Evolutionary conservation across 345 rosid species (phyloP), one percentile per base, ranked within the genome.

Genomic region (Eucalyptus cloeziana): DNA sequence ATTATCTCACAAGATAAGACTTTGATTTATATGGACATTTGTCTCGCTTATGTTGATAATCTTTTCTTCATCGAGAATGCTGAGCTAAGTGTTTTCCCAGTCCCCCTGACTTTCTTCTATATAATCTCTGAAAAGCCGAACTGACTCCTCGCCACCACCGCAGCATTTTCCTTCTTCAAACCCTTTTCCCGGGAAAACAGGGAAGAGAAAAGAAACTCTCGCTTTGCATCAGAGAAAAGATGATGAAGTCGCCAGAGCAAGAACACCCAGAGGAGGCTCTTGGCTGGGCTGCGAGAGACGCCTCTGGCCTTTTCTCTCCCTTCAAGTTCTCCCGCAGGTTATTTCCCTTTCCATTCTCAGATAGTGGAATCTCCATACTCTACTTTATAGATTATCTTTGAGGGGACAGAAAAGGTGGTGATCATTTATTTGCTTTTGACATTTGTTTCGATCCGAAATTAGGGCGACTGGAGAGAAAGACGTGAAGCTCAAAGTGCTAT

Each of bases 381-480:
- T 56, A 45, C 47, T 64, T 87, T 43, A 12, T 40, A 19, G 44
- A 87, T 13, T 13, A 12, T 14, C 40, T 64, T n/a, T 14, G 8
- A 64, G 37, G 37, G 19, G 10, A n/a, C 76, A 60, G 3, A 33
- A 71, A 71, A 17, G 44, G 25, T 69, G 7, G 81, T 71, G 81
- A 71, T 71, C 44, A 71, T 31, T 37, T 40, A 49, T 37, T 79
- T 79, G 10, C 15, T 21, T 79, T 30, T 37, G 45, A n/a, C 7
- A 40, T 33, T 5, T 11, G 44, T 33, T 71, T 71, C 13, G 4
- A 17, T 71, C 24, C 44, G 25, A 71, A 33, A 76, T 51, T 67
- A 93, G 93, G 88, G 92, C 69, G 86, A 92, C 94, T 0, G 92
- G 93, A 10, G 92, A 90, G 16, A 90, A 90, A 25, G 95, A 93